Evolutionary conservation across 2,329 filamentous ascomycete genomes (phyloP), one percentile per base, ranked within the genome.

Genomic region (Clathrospora elynae): DNA sequence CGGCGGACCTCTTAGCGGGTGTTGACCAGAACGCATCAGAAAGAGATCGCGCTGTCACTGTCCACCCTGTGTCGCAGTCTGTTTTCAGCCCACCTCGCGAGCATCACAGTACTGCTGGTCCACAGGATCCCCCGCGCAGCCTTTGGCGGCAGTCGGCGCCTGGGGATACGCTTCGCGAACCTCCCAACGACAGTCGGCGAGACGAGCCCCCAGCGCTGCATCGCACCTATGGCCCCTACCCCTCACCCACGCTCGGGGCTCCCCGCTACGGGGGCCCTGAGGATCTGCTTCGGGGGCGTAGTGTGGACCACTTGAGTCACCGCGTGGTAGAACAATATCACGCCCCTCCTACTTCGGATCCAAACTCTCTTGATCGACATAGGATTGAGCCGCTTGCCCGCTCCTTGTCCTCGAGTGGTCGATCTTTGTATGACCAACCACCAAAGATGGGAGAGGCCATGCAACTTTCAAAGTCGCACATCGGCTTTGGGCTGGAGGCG

Each of bases 401-500:
- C 3, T 69, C 67, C 19, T 49, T 67, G 20, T 66, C 62, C n/a
- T 67, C 67, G 8, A 58, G 64, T 6, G 61, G 66, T 8, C 53
- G 59, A 23, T 60, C 61, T 6, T 37, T 65, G 20, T 66, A 71
- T 35, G 73, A 74, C n/a, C 66, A 72, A 22, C 63, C 67, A 10
- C 56, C 57, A 49, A 68, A 68, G 35, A 61, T 68, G 41, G 78
- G 73, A 59, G 81, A 82, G 35, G 77, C 81, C 20, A 76, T 82
- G 26, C 78, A 81, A 18, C 78, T 80, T 37, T 83, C 78, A 46
- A 78, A 87, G 49, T 84, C 81, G 24, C 77, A 95, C 29, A 75
- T 96, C n/a, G 85, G 83, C 3, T 79, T 95, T 8, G 78, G 80
- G 29, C 72, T 77, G 10, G 89, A 95, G 57, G 85, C 88, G 43